These are phyloP conservation scores for Orbilia brochopaga DNA, from an alignment of 2,329 filamentous ascomycete species.

Conservation along the genomic window DNA sequence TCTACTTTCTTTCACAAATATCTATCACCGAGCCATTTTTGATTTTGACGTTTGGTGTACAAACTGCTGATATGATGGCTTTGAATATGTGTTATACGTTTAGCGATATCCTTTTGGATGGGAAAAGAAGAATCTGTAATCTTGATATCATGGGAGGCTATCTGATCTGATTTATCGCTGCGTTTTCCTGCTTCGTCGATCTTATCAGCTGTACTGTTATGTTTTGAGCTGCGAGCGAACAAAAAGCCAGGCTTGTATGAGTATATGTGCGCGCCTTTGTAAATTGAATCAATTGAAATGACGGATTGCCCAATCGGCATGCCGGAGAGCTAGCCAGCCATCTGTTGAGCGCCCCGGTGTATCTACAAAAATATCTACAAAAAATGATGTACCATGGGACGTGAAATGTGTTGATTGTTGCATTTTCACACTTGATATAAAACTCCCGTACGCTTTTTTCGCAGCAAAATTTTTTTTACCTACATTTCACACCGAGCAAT, in stretches of 20 bases:
- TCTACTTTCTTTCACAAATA: background rate
- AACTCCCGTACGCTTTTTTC: background rate
- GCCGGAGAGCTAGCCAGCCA: no score
- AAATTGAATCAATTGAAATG: no score
- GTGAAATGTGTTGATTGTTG: background rate
- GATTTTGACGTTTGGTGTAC: background rate
- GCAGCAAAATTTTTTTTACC: constrained; percentile 13
- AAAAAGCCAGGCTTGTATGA: constrained; percentile 21
- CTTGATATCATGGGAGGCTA: constrained; percentile 32
- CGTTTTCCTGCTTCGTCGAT: background rate
- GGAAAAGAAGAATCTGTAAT: constrained; percentile 16
- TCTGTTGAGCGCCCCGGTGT: no score
- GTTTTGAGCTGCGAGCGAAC: no score
- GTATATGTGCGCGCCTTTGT: constrained; percentile 6
- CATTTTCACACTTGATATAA: no score
- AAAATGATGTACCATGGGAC: no score
- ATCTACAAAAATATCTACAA: no score
- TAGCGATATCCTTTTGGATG: constrained; percentile 15
- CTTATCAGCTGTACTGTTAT: no score
- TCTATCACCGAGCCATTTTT: background rate
- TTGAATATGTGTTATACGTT: constrained; percentile 11
- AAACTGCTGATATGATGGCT: background rate
- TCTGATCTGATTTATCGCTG: constrained; percentile 6
- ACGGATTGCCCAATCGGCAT: no score
- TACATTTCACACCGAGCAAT: no score